Conservation (phyloP, 176 grass and related monocot species). For the Paspalum notatum region DNA sequence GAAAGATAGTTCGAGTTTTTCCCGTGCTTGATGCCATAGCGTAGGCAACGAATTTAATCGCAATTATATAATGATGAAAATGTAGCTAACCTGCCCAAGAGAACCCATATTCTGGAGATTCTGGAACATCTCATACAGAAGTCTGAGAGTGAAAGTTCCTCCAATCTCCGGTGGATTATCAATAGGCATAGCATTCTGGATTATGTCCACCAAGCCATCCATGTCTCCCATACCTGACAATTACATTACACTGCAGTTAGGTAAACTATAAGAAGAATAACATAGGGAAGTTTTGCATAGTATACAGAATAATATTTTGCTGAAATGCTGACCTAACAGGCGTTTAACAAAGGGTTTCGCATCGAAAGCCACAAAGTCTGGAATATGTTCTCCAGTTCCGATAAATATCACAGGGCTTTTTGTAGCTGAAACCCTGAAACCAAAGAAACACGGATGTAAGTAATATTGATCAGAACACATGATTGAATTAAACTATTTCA, state of each 20-base stretch:
- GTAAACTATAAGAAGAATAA: constrained; percentile 24
- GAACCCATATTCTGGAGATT: constrained; percentile 89
- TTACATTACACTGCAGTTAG: constrained; percentile 13
- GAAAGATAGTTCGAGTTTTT: background rate
- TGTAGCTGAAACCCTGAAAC: constrained; percentile 83
- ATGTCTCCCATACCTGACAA: constrained; percentile 79
- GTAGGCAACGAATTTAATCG: background rate
- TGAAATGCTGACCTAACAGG: constrained; percentile 84
- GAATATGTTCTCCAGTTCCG: constrained; percentile 91
- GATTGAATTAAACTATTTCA: background rate
- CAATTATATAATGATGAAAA: constrained; percentile 7
- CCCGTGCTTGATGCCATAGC: background rate
- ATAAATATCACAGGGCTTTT: constrained; percentile 94
- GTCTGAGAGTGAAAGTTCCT: constrained; percentile 79
- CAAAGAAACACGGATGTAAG: background rate
- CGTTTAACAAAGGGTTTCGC: constrained; percentile 96
- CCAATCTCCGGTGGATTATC: constrained; percentile 67
- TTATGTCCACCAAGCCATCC: constrained; percentile 78
- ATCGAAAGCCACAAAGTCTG: constrained; percentile 85
- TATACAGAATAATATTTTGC: constrained; percentile 26
- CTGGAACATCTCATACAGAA: constrained; percentile 76
- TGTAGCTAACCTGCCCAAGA: constrained; percentile 64
- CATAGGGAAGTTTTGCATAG: background rate
- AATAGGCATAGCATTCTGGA: constrained; percentile 71
- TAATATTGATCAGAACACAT: background rate